Evolutionary conservation across 208 protist genomes (phyloP).

Genomic region (Wallacemonas sp.): DNA sequence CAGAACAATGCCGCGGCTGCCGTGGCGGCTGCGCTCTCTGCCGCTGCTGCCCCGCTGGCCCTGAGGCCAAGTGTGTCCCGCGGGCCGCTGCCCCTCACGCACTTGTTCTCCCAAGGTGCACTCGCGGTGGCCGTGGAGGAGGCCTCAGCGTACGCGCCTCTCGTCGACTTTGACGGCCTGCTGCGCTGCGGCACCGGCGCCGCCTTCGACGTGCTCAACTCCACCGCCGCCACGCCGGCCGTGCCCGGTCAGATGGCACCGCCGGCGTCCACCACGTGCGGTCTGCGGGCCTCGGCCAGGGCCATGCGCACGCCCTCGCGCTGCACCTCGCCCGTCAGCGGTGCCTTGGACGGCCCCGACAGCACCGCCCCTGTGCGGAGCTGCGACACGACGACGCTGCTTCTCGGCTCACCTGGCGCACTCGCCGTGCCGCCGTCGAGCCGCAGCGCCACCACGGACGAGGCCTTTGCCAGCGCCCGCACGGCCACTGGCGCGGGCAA

Average conservation of each 20-base stretch:
- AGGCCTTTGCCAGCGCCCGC: no score
- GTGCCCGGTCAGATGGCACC: no score
- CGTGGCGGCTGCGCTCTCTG: neutral
- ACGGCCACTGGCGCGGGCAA: no score
- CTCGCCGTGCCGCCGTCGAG: neutral
- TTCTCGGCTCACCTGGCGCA: no score
- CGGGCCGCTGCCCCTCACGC: neutral
- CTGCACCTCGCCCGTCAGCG: neutral
- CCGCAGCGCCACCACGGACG: neutral
- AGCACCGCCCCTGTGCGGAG: neutral
- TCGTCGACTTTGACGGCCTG: neutral
- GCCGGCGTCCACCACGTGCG: no score
- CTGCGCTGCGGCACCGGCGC: neutral
- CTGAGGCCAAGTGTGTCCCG: neutral
- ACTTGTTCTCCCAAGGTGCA: neutral
- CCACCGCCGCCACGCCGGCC: no score
- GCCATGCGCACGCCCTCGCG: no score
- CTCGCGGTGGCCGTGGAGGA: neutral
- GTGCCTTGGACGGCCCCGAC: neutral
- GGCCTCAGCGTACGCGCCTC: neutral
- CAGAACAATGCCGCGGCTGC: neutral
- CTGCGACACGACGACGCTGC: neutral
- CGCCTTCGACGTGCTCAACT: slow-evolving; percentile 3
- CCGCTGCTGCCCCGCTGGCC: neutral
- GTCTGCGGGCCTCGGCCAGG: no score